Percentiles rank a stretch among this genome's conserved stretches.
These are phyloP conservation scores for Phytopythium aichiense DNA, from an alignment of 352 stramenopile species.

Conservation along the genomic window DNA sequence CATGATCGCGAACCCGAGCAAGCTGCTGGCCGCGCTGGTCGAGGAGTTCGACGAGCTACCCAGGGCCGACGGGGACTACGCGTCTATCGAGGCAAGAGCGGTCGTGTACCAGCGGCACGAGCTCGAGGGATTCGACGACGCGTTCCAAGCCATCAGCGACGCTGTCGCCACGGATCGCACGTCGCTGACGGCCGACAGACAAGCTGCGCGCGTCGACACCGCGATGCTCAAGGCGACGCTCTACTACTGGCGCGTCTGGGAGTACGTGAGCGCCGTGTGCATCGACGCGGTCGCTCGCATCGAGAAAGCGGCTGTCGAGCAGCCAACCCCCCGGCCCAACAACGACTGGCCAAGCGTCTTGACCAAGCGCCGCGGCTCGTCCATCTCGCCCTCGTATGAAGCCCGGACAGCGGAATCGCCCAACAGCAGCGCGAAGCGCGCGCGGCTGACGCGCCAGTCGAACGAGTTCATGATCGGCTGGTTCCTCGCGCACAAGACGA, in stretches of 20 bases:
- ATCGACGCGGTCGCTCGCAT: slow-evolving; percentile 35
- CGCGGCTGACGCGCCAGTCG: slow-evolving; percentile 60
- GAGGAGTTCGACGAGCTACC: slow-evolving; percentile 12
- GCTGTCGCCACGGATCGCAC: slow-evolving; percentile 9
- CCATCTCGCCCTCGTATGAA: slow-evolving; percentile 28
- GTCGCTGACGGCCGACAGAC: background rate
- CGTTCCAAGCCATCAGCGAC: slow-evolving; percentile 29
- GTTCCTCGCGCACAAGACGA: slow-evolving; percentile 84
- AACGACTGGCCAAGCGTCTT: slow-evolving; percentile 8
- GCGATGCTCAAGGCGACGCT: slow-evolving; percentile 55
- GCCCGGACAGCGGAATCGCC: slow-evolving; percentile 24
- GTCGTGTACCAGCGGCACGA: slow-evolving; percentile 30
- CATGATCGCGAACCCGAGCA: slow-evolving; percentile 42
- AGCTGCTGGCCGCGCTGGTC: slow-evolving; percentile 45
- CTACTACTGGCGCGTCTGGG: slow-evolving; percentile 59
- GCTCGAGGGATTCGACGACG: slow-evolving; percentile 18
- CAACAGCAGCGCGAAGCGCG: slow-evolving; percentile 29
- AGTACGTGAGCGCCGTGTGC: slow-evolving; percentile 33
- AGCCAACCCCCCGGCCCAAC: background rate
- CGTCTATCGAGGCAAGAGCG: slow-evolving; percentile 28
- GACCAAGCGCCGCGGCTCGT: slow-evolving; percentile 23
- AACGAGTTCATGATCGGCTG: slow-evolving; percentile 86
- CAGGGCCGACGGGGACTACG: slow-evolving; percentile 9
- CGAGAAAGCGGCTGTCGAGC: slow-evolving; percentile 22
- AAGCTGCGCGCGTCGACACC: background rate